phyloP scores from a whole-genome alignment of 768 basidiomycete species.

The Rhodosporidiobolus sp. region DNA sequence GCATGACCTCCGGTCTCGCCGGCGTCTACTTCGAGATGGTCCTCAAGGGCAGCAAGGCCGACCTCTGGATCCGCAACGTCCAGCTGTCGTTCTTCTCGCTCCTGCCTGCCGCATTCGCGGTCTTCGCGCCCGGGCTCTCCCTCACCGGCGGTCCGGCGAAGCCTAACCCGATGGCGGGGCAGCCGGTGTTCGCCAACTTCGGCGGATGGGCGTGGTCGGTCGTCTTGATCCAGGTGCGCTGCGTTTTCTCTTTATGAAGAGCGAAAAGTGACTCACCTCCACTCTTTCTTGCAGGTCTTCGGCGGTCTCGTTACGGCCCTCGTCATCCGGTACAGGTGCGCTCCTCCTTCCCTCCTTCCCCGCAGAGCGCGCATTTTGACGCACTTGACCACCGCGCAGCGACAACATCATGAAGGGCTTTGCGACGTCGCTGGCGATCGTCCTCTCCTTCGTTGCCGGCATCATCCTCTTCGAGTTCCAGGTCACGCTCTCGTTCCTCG shows the following conservation, averaged over 20 bases:
- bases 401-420: conserved; percentile 61
- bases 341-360: conserved; percentile 43
- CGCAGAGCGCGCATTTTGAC: no score
- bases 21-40: conserved; percentile 99
- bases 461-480: conserved; percentile 85
- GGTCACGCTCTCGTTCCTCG: conserved; percentile 77
- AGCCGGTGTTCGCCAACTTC: conserved; percentile 74
- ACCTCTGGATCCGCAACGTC: conserved; percentile 95
- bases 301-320: conserved; percentile 90
- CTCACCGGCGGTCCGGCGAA: conserved; percentile 1
- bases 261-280: background rate
- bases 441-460: conserved; percentile 89
- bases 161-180: conserved; percentile 19
- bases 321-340: conserved; percentile 83
- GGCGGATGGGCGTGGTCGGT: conserved; percentile 89
- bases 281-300: conserved; percentile 62
- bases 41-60: conserved; percentile 78
- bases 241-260: background rate
- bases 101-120: conserved; percentile 75
- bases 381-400: no score
- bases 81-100: conserved; percentile 93
- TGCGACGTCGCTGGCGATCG: conserved; percentile 88
- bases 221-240: conserved; percentile 57
- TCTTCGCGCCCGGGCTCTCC: conserved; percentile 43
- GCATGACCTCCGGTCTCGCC: conserved; percentile 91